Conservation (phyloP, 2,329 filamentous ascomycete species). For the Hymenoscyphus infarciens region DNA sequence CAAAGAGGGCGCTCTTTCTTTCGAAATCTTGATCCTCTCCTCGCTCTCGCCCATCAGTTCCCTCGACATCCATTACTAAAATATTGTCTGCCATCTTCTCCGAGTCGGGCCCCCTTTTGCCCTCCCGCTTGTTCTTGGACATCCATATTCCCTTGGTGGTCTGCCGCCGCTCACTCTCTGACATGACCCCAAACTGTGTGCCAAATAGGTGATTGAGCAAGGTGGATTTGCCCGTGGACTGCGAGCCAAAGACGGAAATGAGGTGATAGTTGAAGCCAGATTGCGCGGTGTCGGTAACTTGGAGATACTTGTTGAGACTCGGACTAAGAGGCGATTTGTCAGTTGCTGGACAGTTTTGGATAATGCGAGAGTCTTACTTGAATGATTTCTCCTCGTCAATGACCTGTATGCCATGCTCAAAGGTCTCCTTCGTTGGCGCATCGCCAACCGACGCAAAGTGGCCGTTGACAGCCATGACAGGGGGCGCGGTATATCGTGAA, state of each 20-base stretch:
- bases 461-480: conserved; percentile 61
- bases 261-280: conserved; percentile 99
- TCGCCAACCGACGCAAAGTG: conserved; percentile 75
- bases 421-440: conserved; percentile 60
- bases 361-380: conserved; percentile 60
- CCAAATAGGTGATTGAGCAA: conserved; percentile 94
- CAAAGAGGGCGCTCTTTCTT: conserved; percentile 95
- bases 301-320: conserved; percentile 78
- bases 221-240: conserved; percentile 97
- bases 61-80: conserved; percentile 98
- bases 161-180: conserved; percentile 87
- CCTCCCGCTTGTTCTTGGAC: conserved; percentile 83
- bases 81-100: conserved; percentile 91
- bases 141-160: conserved; percentile 99
- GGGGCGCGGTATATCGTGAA: conserved; percentile 34
- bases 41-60: conserved; percentile 91
- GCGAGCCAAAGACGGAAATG: conserved; percentile 97
- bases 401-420: conserved; percentile 93
- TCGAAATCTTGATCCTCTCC: conserved; percentile 99
- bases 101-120: conserved; percentile 44
- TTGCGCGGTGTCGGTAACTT: conserved; percentile 72
- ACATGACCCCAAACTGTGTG: conserved; percentile 97
- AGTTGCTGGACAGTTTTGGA: conserved; percentile 13
- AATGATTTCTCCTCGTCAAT: conserved; percentile 95
- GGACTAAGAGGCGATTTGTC: conserved; percentile 47